Evolutionary conservation across 2,329 filamentous ascomycete species (phyloP).

Genomic region (Septoria petroselini): DNA sequence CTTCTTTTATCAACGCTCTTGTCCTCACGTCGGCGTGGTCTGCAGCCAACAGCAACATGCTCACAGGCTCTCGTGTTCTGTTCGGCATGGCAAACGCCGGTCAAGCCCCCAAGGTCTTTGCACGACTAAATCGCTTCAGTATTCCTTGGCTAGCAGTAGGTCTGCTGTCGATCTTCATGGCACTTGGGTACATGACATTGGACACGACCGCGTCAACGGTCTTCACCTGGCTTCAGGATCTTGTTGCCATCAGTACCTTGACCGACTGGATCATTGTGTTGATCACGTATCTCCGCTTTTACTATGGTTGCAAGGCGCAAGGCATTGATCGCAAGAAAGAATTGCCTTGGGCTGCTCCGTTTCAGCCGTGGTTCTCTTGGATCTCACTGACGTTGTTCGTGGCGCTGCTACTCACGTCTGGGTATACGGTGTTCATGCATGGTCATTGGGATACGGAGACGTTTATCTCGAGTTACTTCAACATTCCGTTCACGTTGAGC

Average conservation of each 20-base stretch:
- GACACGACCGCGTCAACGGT: constrained; percentile 27
- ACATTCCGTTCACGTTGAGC: constrained; percentile 32
- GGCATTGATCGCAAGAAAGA: constrained; percentile 26
- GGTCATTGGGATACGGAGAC: constrained; percentile 29
- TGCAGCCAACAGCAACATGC: constrained; percentile 52
- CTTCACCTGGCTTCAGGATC: constrained; percentile 34
- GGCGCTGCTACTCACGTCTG: constrained; percentile 32
- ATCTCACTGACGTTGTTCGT: constrained; percentile 24
- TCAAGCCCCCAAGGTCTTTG: constrained; percentile 51
- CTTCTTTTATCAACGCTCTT: constrained; percentile 64
- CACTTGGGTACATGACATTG: constrained; percentile 25
- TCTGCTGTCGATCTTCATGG: constrained; percentile 21
- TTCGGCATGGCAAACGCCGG: constrained; percentile 32
- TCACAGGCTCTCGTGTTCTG: constrained; percentile 22
- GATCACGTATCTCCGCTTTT: constrained; percentile 30
- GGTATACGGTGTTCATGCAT: constrained; percentile 34
- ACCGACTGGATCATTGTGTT: constrained; percentile 32
- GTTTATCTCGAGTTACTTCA: constrained; percentile 34
- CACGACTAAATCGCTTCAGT: constrained; percentile 20
- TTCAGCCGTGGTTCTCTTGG: constrained; percentile 35
- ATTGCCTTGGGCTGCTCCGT: constrained; percentile 32
- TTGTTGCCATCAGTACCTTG: constrained; percentile 28
- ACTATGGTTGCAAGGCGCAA: constrained; percentile 29
- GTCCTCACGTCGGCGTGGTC: constrained; percentile 60
- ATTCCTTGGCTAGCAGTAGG: constrained; percentile 23